These are phyloP conservation scores for Pyrenopolyporus hunteri DNA, from an alignment of 495 filamentous ascomycete genomes.

Conservation along the genomic window DNA sequence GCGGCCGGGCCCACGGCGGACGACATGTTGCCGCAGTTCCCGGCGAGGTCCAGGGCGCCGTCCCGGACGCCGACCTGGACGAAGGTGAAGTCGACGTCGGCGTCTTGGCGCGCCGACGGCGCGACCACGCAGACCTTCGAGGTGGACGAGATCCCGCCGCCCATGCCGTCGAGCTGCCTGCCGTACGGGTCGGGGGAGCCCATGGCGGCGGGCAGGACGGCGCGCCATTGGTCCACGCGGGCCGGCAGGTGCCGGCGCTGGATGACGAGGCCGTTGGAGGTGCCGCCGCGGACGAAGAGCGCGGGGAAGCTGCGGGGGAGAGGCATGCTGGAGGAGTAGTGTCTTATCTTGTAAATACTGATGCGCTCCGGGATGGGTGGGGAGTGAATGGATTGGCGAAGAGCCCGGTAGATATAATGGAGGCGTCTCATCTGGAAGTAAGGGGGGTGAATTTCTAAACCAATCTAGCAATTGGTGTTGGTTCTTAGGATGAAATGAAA, in stretches of 20 bases:
- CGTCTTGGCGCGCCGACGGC: constrained; percentile 51
- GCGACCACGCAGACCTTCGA: constrained; percentile 74
- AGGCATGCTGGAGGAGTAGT: neutral
- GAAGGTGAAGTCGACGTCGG: constrained; percentile 77
- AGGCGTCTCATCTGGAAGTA: neutral
- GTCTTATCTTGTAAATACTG: neutral
- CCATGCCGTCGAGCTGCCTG: constrained; percentile 74
- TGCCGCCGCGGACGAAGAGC: constrained; percentile 75
- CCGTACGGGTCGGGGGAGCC: constrained; percentile 72
- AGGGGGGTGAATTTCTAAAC: neutral
- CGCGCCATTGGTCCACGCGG: constrained; percentile 53
- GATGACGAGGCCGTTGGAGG: constrained; percentile 72
- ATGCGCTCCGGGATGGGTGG: neutral
- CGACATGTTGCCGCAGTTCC: constrained; percentile 79
- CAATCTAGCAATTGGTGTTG: too few relatives aligned
- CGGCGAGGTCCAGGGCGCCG: constrained; percentile 64
- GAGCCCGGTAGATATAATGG: neutral
- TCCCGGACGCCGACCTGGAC: constrained; percentile 68
- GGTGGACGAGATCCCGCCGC: constrained; percentile 70
- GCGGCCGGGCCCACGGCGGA: constrained; percentile 70
- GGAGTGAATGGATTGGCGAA: neutral
- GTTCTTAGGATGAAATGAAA: neutral
- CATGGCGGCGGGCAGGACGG: constrained; percentile 66
- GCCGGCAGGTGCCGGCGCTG: constrained; percentile 57
- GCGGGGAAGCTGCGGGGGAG: constrained; percentile 55